Evolutionary conservation across 2,329 filamentous ascomycete species (phyloP).

Genomic region (Hymenoscyphus scutula): DNA sequence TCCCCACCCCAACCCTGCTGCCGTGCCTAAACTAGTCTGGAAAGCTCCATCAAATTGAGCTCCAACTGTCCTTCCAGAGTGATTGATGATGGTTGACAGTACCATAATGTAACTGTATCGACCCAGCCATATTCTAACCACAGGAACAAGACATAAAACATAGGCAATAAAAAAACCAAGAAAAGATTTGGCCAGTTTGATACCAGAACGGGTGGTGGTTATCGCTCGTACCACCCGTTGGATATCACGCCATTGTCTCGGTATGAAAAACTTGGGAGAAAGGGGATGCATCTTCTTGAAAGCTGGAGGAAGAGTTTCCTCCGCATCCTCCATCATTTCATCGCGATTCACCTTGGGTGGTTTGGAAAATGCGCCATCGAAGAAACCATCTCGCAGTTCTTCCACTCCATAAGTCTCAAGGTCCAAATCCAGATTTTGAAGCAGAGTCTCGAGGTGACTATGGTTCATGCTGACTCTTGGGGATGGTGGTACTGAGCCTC

Average conservation of each 20-base stretch:
- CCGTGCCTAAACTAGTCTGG: slow-evolving; percentile 52
- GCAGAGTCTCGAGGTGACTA: slow-evolving; percentile 32
- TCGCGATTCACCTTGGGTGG: slow-evolving; percentile 40
- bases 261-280: slow-evolving; percentile 46
- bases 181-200: slow-evolving; percentile 52
- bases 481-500: slow-evolving; percentile 29
- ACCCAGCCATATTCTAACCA: slow-evolving; percentile 50
- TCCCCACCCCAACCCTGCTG: slow-evolving; percentile 54
- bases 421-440: slow-evolving; percentile 37
- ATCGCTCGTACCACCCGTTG: slow-evolving; percentile 42
- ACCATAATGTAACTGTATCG: slow-evolving; percentile 54
- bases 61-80: slow-evolving; percentile 54
- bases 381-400: slow-evolving; percentile 44
- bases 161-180: slow-evolving; percentile 57
- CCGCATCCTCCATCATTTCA: slow-evolving; percentile 42
- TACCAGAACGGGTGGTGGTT: slow-evolving; percentile 49
- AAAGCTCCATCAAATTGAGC: slow-evolving; percentile 56
- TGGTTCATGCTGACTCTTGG: slow-evolving; percentile 34
- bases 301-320: slow-evolving; percentile 45
- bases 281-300: slow-evolving; percentile 48
- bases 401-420: slow-evolving; percentile 44
- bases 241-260: slow-evolving; percentile 47
- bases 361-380: slow-evolving; percentile 43
- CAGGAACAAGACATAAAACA: slow-evolving; percentile 52
- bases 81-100: slow-evolving; percentile 56